These are phyloP conservation scores for Alloteropsis angusta DNA, from an alignment of 202 grass and related monocot species.

Conservation along the genomic window DNA sequence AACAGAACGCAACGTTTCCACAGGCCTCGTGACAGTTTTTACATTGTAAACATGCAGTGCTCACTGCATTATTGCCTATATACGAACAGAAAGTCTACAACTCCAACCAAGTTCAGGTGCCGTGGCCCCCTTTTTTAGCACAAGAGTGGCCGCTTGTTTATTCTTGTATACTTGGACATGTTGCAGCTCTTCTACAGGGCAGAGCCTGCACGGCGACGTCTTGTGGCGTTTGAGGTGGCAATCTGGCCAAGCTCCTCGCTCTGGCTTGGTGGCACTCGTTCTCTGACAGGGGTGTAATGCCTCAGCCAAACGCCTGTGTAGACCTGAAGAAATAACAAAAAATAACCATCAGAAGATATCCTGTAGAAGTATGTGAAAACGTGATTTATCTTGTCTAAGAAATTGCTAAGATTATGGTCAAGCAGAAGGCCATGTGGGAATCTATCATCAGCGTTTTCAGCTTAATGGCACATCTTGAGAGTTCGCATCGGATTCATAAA, in stretches of 20 bases:
- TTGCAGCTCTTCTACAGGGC: constrained; percentile 31
- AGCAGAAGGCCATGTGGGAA: not conserved
- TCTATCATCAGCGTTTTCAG: not conserved
- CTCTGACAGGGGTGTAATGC: constrained; percentile 59
- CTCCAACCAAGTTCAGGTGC: too few species aligned
- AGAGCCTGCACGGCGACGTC: constrained; percentile 70
- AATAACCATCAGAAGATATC: not conserved
- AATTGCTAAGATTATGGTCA: not conserved
- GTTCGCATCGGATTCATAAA: not conserved
- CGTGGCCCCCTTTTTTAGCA: not conserved
- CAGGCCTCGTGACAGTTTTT: not conserved
- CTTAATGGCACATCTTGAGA: not conserved
- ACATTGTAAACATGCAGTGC: not conserved
- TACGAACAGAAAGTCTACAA: not conserved
- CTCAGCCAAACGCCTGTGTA: constrained; percentile 76
- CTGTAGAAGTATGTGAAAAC: not conserved
- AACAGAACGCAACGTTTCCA: not conserved
- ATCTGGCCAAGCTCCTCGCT: constrained; percentile 60
- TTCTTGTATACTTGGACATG: not conserved
- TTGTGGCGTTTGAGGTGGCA: constrained; percentile 75
- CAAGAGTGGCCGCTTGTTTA: constrained; percentile 2
- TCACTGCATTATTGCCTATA: constrained; percentile 25
- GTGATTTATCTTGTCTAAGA: not conserved
- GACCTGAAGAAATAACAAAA: constrained; percentile 43
- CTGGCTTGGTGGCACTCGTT: constrained; percentile 44